Evolutionary conservation across 768 basidiomycete species (phyloP), one percentile per base, ranked within the genome.

Genomic region (Trametes cinnabarina): DNA sequence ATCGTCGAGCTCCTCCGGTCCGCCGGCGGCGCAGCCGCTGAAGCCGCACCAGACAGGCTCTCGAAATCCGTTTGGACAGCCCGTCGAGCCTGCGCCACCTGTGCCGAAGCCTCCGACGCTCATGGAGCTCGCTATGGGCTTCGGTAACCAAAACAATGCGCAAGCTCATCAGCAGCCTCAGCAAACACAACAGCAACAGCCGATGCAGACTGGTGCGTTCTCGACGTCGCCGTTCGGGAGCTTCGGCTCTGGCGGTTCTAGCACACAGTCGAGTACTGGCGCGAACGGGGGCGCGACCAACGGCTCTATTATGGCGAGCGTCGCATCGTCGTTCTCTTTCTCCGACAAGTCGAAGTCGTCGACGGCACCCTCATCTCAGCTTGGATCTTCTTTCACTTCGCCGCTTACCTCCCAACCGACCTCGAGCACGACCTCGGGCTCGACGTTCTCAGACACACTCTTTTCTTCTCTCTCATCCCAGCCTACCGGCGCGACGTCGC

Each of bases 41-140:
- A 86, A 84, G 65, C 80, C 94, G 6, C 95, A 98, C 70, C 85
- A 89, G 69, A 99, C 97, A 3, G 96, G 97, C 25, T 92, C 92
- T 7, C 86, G 85, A 64, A 99, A 99, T 79, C 97, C 97, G 3
- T 99, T 99, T 62, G 95, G 94, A 6, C 82, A 84, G 28, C 83
- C 90, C 4, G 77, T 81, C 5, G 78, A 80, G 9, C 74, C 83
- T 22, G 74, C 76, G 15, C 82, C 86, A 1, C 85, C 89, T 15
- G 77, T 90, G 25, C 89, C 91, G 1, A 89, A 86, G 69, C 82
- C 79, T 26, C 92, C 89, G 10, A 93, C 91, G 2, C 75, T 98
- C 66, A 82, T 90, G 72, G 90, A 97, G 67, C 73, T 98, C 14
- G 81, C 86, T 3, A 81, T 80, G 74, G 81, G 83, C 10, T 62